These are phyloP conservation scores for Gossypium ekmanianum DNA, from an alignment of 345 rosid species.

Conservation along the genomic window DNA sequence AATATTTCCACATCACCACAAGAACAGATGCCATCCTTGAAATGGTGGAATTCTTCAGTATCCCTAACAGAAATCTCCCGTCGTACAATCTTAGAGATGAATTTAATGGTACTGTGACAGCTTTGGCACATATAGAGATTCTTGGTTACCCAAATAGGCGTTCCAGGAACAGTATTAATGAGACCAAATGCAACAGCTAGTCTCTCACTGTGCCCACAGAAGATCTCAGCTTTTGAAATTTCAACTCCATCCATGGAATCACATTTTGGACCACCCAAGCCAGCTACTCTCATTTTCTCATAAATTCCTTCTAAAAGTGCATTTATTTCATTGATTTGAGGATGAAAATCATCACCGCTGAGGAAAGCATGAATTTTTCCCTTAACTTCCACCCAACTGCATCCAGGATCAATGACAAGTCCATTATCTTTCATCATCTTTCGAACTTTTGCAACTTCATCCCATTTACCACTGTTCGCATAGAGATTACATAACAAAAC, in stretches of 20 bases:
- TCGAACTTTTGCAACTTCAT: constrained; percentile 60
- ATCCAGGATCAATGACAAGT: constrained; percentile 69
- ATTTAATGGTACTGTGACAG: constrained; percentile 65
- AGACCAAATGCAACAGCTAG: constrained; percentile 70
- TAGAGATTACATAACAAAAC: constrained; percentile 66
- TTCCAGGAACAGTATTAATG: constrained; percentile 63
- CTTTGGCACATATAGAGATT: constrained; percentile 67
- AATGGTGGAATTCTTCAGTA: constrained; percentile 73
- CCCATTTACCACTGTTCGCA: constrained; percentile 61
- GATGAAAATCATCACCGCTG: constrained; percentile 59
- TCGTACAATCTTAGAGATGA: constrained; percentile 61
- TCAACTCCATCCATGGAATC: constrained; percentile 42
- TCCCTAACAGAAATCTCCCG: constrained; percentile 81
- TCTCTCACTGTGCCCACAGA: constrained; percentile 87
- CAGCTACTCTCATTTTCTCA: constrained; percentile 50
- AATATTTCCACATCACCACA: constrained; percentile 57
- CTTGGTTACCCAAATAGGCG: constrained; percentile 74
- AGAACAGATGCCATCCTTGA: constrained; percentile 73
- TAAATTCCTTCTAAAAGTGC: constrained; percentile 55
- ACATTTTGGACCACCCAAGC: constrained; percentile 30
- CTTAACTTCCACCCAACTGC: constrained; percentile 82
- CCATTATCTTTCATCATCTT: constrained; percentile 58
- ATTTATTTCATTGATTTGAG: constrained; percentile 50
- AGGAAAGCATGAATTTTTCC: constrained; percentile 83
- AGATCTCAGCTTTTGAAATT: constrained; percentile 60